Base-by-base conservation (phyloP, 768 basidiomycete genomes). In the Hygrophorus russula region DNA sequence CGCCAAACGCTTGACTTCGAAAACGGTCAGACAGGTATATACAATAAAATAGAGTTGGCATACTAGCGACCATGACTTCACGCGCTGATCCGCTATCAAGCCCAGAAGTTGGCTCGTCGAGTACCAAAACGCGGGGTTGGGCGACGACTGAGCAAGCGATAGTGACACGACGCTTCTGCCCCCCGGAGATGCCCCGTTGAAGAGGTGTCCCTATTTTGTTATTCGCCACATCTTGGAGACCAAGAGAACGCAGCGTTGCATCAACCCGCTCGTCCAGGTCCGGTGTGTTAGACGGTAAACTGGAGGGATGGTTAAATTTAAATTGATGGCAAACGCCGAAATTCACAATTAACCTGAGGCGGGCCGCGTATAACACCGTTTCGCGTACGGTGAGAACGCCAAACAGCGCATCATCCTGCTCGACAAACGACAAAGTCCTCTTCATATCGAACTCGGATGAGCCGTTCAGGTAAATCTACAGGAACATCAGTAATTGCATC, bases 91-190 rank as follows among this genome's bases (percentile, higher is more conserved):
- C 71, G 39, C 74, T 70, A 51, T 74, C 75, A 7, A 77, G 65
- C 12, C 76, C 76, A 18, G 68, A 71, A 1, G 76, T 78, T 1
- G 75, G 73, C 52, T 78, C 80, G 48, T 84, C 80, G 2, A 82
- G 65, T 37, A 81, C 65, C 18, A 82, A 59, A 7, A 84, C 68
- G 3, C 70, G 67, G 14, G 30, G 35, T 41, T 14, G 12, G 36
- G 11, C 56, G 7, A 82, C 76, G 55, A 81, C 66, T 2, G 73
- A 68, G 49, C 72, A 73, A 8, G 75, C 80, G 34, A 78, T 72
- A 9, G 73, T 71, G 4, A 76, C 70, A 4, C 73, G 67, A n/a
- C 80, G 67, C 51, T 76, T 78, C 56, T 84, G 80, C 2, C 82
- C 68, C 6, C 78, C 78, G 15, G 73, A 76, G 30, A 82, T 74